These are phyloP conservation scores for Sparassis latifolia DNA, from an alignment of 1,284 basidiomycete genomes.

Conservation along the genomic window DNA sequence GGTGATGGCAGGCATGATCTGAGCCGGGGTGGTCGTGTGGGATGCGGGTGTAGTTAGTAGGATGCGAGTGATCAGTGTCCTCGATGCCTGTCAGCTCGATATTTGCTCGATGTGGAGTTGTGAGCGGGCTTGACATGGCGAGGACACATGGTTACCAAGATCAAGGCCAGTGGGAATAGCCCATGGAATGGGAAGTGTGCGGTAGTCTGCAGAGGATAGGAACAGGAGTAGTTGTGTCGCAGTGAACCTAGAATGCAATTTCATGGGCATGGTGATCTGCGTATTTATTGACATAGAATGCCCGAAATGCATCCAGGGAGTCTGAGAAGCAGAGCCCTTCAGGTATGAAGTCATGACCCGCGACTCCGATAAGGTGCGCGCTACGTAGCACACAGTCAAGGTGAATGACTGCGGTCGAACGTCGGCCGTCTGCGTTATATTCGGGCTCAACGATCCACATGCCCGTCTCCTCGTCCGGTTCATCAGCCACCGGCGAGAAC, in stretches of 20 bases:
- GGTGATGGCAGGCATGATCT: no score
- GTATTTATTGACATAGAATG: constrained; percentile 1
- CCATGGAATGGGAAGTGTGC: no score
- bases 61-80: no score
- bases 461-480: constrained; percentile 14
- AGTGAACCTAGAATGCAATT: neutral
- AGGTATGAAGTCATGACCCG: constrained; percentile 1
- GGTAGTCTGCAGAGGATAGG: no score
- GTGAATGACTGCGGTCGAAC: constrained; percentile 2
- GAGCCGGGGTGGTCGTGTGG: no score
- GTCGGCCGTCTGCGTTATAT: neutral
- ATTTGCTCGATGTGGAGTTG: no score
- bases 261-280: constrained; percentile 1
- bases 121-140: no score
- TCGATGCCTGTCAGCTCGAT: no score
- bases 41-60: no score
- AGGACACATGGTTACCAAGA: no score
- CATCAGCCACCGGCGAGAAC: constrained; percentile 9
- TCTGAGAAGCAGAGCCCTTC: neutral
- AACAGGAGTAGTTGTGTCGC: no score
- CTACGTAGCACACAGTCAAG: constrained; percentile 8
- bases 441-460: constrained; percentile 19
- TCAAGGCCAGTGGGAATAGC: no score
- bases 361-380: constrained; percentile 13
- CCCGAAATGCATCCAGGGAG: neutral